Conservation (phyloP, 257 asterid species). For the Forsythia suspensa region DNA sequence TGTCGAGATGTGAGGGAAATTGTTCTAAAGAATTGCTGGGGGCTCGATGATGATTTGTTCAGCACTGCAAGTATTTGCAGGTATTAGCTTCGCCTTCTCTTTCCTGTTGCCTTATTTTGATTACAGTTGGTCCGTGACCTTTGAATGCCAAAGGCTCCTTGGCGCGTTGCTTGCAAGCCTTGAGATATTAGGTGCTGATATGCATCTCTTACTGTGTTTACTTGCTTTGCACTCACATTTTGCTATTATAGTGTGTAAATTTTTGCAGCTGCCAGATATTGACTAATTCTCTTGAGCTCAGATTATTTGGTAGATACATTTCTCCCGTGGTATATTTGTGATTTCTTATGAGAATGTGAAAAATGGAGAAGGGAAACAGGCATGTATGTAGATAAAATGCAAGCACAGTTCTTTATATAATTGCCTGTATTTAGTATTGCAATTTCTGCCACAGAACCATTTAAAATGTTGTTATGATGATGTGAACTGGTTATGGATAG, state of each 20-base stretch:
- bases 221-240: not conserved
- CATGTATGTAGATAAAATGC: not conserved
- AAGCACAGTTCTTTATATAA: too few relatives aligned
- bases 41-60: conserved; percentile 56
- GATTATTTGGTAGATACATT: too few relatives aligned
- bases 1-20: conserved; percentile 53
- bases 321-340: too few relatives aligned
- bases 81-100: conserved; percentile 25
- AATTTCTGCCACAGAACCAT: not conserved
- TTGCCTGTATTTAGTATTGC: not conserved
- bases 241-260: not conserved
- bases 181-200: not conserved
- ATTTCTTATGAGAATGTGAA: not conserved
- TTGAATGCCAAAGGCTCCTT: not conserved
- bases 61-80: conserved; percentile 46
- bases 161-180: not conserved
- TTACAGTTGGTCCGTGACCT: not conserved
- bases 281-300: not conserved
- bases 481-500: too few relatives aligned
- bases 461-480: too few relatives aligned
- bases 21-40: conserved; percentile 56
- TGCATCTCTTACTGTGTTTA: not conserved
- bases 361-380: not conserved
- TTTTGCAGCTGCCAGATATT: not conserved
- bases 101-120: not conserved